Conservation (phyloP, 1,284 basidiomycete species). For the Hemileia vastatrix region DNA sequence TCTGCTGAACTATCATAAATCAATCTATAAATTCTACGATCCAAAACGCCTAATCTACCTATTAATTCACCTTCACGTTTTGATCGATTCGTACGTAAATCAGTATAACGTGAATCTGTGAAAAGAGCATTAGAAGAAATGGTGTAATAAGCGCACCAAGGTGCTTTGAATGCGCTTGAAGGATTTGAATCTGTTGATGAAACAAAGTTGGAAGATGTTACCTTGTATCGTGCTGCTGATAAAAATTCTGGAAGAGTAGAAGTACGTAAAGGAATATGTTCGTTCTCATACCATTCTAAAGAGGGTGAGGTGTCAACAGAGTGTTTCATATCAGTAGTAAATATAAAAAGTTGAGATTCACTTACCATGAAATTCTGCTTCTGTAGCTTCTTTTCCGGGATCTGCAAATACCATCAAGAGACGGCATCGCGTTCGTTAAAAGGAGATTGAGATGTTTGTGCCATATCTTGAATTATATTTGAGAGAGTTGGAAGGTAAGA, state of each 20-base stretch:
- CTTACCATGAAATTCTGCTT: too few relatives aligned
- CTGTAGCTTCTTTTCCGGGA: too few relatives aligned
- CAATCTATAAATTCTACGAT: slow-evolving; percentile 31
- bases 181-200: too few relatives aligned
- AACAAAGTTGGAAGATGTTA: slow-evolving; percentile 9
- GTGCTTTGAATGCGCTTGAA: background rate
- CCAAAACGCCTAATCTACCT: slow-evolving; percentile 27
- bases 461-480: too few relatives aligned
- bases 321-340: too few relatives aligned
- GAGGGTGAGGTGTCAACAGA: too few relatives aligned
- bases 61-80: slow-evolving; percentile 34
- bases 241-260: slow-evolving; percentile 27
- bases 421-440: too few relatives aligned
- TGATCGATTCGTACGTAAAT: slow-evolving; percentile 24
- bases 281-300: slow-evolving; percentile 38
- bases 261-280: slow-evolving; percentile 35
- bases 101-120: slow-evolving; percentile 26
- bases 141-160: slow-evolving; percentile 34
- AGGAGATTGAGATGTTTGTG: too few relatives aligned
- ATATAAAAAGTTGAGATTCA: too few relatives aligned
- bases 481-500: too few relatives aligned
- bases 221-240: slow-evolving; percentile 30
- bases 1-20: slow-evolving; percentile 31
- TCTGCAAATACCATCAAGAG: too few relatives aligned
- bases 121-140: slow-evolving; percentile 28